phyloP scores from a whole-genome alignment of 2,329 filamentous ascomycete genomes.

The Colletotrichum cuscutae region DNA sequence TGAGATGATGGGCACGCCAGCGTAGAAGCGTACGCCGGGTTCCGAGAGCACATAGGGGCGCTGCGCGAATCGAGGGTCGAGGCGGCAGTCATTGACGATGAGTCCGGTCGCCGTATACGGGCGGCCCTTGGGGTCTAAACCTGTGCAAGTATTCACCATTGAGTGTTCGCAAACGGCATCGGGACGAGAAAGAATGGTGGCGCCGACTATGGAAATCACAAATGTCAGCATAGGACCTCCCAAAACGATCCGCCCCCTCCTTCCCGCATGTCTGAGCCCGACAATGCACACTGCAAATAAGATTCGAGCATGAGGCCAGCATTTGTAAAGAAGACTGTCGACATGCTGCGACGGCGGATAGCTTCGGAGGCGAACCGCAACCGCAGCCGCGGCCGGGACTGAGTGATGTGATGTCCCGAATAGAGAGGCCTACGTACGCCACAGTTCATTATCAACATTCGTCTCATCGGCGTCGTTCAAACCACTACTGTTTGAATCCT shows the following conservation, averaged over 20 bases:
- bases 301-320: background rate
- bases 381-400: background rate
- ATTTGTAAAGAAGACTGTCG: background rate
- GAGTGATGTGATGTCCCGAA: background rate
- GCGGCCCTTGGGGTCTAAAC: constrained; percentile 37
- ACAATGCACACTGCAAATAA: background rate
- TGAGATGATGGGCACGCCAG: constrained; percentile 67
- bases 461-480: constrained; percentile 1
- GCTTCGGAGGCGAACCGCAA: background rate
- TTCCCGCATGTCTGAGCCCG: background rate
- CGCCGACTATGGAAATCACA: constrained; percentile 22
- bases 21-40: constrained; percentile 49
- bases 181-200: constrained; percentile 41
- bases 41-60: constrained; percentile 46
- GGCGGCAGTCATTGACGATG: constrained; percentile 43
- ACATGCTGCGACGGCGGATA: background rate
- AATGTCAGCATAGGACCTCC: constrained; percentile 20
- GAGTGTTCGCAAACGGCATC: constrained; percentile 48
- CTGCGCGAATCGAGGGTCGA: constrained; percentile 45
- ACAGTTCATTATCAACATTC: constrained; percentile 42
- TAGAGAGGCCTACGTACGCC: constrained; percentile 43
- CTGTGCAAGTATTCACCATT: constrained; percentile 40
- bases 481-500: background rate
- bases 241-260: background rate
- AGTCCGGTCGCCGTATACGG: constrained; percentile 43